Evolutionary conservation across 345 rosid genomes (phyloP).

Genomic region (Hibiscus tridactylites): DNA sequence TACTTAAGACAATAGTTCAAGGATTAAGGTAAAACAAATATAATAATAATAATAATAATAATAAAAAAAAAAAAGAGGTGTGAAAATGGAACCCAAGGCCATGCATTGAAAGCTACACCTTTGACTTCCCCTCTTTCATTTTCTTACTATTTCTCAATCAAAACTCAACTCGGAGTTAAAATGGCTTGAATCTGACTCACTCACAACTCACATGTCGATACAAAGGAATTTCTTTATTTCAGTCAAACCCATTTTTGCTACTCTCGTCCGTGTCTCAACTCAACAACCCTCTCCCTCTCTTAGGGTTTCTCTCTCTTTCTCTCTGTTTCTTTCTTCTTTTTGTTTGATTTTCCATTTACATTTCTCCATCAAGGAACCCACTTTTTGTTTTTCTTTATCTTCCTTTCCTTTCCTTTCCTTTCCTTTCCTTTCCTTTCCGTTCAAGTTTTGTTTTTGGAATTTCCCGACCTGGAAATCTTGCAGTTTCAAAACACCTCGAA

Average conservation of each 20-base stretch:
- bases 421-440: too few species aligned
- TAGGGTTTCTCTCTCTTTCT: not conserved
- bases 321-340: not conserved
- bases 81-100: too few species aligned
- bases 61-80: too few species aligned
- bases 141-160: too few species aligned
- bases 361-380: not conserved
- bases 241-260: not conserved
- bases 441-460: not conserved
- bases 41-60: too few species aligned
- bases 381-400: not conserved
- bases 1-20: too few species aligned
- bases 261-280: not conserved
- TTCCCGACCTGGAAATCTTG: not conserved
- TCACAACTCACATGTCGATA: slow-evolving; percentile 1
- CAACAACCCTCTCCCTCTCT: not conserved
- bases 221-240: not conserved
- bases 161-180: not conserved
- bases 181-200: too few species aligned
- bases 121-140: too few species aligned
- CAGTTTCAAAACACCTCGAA: not conserved
- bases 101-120: too few species aligned
- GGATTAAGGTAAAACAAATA: not conserved
- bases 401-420: too few species aligned
- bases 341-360: not conserved